Percentiles rank a stretch among this genome's conserved stretches.
These are phyloP conservation scores for Lasiodiplodia hormozganensis DNA, from an alignment of 2,329 filamentous ascomycete genomes.

Conservation along the genomic window DNA sequence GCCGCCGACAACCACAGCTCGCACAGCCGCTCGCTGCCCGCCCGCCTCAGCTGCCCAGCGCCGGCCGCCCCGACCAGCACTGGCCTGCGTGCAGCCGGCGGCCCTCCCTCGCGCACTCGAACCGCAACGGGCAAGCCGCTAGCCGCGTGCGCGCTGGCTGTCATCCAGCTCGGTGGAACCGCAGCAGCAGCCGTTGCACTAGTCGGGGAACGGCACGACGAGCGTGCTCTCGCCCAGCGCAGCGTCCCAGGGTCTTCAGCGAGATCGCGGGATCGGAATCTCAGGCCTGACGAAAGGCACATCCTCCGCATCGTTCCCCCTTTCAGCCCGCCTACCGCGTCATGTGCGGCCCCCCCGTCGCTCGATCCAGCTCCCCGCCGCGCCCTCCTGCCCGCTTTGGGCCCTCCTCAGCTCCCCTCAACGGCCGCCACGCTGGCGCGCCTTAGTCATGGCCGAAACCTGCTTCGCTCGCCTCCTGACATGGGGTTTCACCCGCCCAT, in stretches of 20 bases:
- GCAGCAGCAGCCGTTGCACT: constrained; percentile 29
- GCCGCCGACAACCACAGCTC: constrained; percentile 21
- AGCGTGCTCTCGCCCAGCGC: constrained; percentile 22
- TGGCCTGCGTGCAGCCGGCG: constrained; percentile 21
- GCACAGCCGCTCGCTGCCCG: constrained; percentile 13
- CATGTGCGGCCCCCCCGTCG: constrained; percentile 5
- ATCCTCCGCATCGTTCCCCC: constrained; percentile 27
- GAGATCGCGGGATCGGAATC: constrained; percentile 29
- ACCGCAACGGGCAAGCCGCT: constrained; percentile 15
- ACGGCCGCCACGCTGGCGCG: constrained; percentile 25
- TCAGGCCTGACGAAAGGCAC: constrained; percentile 24
- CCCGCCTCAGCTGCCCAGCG: background rate
- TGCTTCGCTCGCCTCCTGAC: constrained; percentile 20
- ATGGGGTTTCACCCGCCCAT: constrained; percentile 15
- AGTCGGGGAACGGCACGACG: constrained; percentile 28
- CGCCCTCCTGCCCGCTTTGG: constrained; percentile 24
- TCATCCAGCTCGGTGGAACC: constrained; percentile 28
- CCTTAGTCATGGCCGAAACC: constrained; percentile 14
- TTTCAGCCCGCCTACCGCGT: constrained; percentile 26
- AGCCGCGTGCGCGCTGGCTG: constrained; percentile 22
- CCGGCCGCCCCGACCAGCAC: constrained; percentile 12
- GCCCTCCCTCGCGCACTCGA: constrained; percentile 25
- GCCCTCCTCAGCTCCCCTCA: constrained; percentile 23
- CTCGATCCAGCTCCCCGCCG: constrained; percentile 12
- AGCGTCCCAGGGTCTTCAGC: constrained; percentile 27